Conservation (phyloP, 768 basidiomycete species). For the Strobilomyces dryophilus region DNA sequence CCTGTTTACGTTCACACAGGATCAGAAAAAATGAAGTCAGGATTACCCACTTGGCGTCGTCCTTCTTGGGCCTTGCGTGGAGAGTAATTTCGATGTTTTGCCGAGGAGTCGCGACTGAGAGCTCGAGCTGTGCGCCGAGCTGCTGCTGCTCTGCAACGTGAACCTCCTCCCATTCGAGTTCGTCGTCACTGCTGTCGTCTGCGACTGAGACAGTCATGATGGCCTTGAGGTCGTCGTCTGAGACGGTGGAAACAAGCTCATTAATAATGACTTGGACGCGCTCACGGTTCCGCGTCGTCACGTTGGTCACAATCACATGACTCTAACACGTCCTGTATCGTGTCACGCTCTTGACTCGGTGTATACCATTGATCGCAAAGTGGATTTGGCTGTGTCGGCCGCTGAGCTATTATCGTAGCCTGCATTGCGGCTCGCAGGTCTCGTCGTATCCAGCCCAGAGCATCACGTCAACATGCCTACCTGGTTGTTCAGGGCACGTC, state of each 20-base stretch:
- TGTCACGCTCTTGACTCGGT: background rate
- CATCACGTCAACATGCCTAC: no score
- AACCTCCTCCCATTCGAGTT: constrained; percentile 81
- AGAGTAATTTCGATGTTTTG: constrained; percentile 70
- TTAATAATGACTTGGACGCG: constrained; percentile 1
- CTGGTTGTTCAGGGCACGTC: no score
- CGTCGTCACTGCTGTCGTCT: constrained; percentile 50
- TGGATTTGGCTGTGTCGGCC: no score
- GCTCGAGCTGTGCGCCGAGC: constrained; percentile 22
- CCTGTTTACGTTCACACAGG: constrained; percentile 36
- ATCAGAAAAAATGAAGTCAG: background rate
- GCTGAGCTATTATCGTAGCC: no score
- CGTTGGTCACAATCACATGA: constrained; percentile 18
- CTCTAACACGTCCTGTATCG: background rate
- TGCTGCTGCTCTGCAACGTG: constrained; percentile 41
- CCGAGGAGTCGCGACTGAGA: constrained; percentile 34
- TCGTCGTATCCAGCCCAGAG: no score
- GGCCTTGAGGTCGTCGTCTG: constrained; percentile 4
- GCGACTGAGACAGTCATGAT: constrained; percentile 17
- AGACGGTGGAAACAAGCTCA: constrained; percentile 4
- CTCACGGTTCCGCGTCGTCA: constrained; percentile 22
- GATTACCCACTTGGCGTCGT: constrained; percentile 43
- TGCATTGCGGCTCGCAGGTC: no score
- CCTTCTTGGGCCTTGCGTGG: constrained; percentile 39
- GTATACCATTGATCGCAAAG: no score